Evolutionary conservation across 768 basidiomycete species (phyloP).

Genomic region (Psilocybe tampanensis): DNA sequence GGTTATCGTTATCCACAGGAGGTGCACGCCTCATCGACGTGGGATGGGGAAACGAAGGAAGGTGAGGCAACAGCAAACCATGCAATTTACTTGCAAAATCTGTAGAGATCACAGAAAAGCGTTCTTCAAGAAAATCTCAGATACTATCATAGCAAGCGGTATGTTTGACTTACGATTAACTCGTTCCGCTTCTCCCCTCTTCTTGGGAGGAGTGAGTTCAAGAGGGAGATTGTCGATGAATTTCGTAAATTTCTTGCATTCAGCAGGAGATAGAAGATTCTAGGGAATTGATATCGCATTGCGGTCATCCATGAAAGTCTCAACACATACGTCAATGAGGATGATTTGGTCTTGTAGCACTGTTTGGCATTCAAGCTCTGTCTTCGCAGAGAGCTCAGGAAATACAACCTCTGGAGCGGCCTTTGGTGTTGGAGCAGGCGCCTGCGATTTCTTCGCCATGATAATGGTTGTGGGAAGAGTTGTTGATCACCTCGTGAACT

Average conservation of each 20-base stretch:
- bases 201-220: constrained; percentile 71
- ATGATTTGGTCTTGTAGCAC: constrained; percentile 69
- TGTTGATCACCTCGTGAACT: too few relatives aligned
- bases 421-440: not conserved
- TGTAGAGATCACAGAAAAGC: constrained; percentile 59
- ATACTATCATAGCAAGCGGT: not conserved
- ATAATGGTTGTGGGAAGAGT: not conserved
- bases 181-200: constrained; percentile 70
- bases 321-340: constrained; percentile 52
- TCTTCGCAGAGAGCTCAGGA: constrained; percentile 47
- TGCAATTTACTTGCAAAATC: constrained; percentile 61
- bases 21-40: constrained; percentile 37
- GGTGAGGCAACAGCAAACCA: constrained; percentile 52
- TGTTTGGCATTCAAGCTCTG: constrained; percentile 43
- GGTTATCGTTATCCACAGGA: constrained; percentile 23
- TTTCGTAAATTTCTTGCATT: constrained; percentile 61
- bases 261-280: constrained; percentile 58
- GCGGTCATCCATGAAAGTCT: too few relatives aligned
- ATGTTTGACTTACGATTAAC: constrained; percentile 57
- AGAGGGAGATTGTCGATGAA: constrained; percentile 64
- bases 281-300: constrained; percentile 23
- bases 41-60: constrained; percentile 55
- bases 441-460: not conserved
- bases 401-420: constrained; percentile 34
- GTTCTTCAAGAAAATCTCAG: constrained; percentile 40